Conservation (phyloP, 441 rosid genomes). For the Erysimum pusillum region DNA sequence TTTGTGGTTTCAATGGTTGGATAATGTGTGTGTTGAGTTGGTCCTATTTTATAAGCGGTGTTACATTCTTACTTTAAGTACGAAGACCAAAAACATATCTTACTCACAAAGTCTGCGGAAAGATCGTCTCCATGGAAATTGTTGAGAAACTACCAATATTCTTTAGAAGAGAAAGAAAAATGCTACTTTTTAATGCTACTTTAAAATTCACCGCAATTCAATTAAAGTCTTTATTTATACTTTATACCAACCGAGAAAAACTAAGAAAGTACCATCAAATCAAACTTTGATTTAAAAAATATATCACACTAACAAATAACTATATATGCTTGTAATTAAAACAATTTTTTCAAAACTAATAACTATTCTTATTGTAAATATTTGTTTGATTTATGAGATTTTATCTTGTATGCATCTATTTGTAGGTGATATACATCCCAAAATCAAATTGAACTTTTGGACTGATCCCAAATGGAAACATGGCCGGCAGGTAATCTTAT, state of each 20-base stretch:
- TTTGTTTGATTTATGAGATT: not conserved
- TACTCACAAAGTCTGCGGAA: slow-evolving; percentile 42
- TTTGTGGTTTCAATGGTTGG: slow-evolving; percentile 31
- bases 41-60: slow-evolving; percentile 37
- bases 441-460: slow-evolving; percentile 5
- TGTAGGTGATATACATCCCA: not conserved
- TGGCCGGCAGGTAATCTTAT: not conserved
- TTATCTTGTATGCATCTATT: not conserved
- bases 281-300: not conserved
- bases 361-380: not conserved
- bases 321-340: not conserved
- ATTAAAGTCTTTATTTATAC: not conserved
- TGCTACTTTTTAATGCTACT: slow-evolving; percentile 15
- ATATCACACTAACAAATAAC: not conserved
- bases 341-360: not conserved
- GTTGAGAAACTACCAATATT: slow-evolving; percentile 42
- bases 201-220: slow-evolving; percentile 29
- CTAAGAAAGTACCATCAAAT: not conserved
- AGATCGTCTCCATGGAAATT: slow-evolving; percentile 36
- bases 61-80: not conserved
- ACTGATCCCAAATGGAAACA: slow-evolving; percentile 13
- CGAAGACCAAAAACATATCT: slow-evolving; percentile 40
- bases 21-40: slow-evolving; percentile 28
- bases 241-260: not conserved
- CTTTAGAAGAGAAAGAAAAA: slow-evolving; percentile 10